Evolutionary conservation across 768 basidiomycete genomes (phyloP).

Genomic region (Auricularia cornea): DNA sequence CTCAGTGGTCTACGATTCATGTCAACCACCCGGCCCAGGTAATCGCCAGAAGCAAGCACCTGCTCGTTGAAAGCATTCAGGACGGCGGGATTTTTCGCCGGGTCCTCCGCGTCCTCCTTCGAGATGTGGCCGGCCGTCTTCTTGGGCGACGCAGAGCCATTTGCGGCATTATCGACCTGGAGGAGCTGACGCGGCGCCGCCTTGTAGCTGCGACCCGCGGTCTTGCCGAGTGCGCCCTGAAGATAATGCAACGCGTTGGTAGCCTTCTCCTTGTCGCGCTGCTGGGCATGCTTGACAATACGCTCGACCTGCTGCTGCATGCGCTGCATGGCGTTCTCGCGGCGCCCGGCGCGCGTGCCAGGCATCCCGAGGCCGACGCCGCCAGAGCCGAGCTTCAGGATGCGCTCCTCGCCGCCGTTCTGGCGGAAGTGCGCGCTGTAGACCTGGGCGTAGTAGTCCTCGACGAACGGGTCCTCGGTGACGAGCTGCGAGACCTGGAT

Average conservation of each 20-base stretch:
- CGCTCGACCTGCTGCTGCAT: slow-evolving; percentile 96
- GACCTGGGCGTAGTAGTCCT: slow-evolving; percentile 98
- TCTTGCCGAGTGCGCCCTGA: slow-evolving; percentile 91
- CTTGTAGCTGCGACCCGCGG: slow-evolving; percentile 87
- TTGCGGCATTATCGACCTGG: slow-evolving; percentile 61
- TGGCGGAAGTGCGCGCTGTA: slow-evolving; percentile 72
- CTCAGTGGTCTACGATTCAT: neutral
- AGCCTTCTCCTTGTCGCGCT: slow-evolving; percentile 80
- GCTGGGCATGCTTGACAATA: slow-evolving; percentile 84
- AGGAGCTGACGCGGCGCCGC: slow-evolving; percentile 95
- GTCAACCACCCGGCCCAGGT: too few species aligned
- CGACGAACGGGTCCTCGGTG: slow-evolving; percentile 92
- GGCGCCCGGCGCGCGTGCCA: slow-evolving; percentile 53
- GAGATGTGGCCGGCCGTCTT: slow-evolving; percentile 42
- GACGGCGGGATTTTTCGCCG: slow-evolving; percentile 11
- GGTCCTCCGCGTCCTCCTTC: slow-evolving; percentile 39
- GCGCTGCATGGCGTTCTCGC: slow-evolving; percentile 81
- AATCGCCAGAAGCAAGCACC: too few species aligned
- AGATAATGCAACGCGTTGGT: slow-evolving; percentile 55
- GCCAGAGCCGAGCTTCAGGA: slow-evolving; percentile 77
- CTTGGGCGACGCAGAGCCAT: slow-evolving; percentile 30
- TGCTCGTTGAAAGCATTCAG: neutral
- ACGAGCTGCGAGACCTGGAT: slow-evolving; percentile 98
- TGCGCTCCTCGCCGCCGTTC: slow-evolving; percentile 62
- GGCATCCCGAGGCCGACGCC: slow-evolving; percentile 76